Base-by-base conservation (phyloP, 345 rosid genomes). In the Eutrema japonicum region DNA sequence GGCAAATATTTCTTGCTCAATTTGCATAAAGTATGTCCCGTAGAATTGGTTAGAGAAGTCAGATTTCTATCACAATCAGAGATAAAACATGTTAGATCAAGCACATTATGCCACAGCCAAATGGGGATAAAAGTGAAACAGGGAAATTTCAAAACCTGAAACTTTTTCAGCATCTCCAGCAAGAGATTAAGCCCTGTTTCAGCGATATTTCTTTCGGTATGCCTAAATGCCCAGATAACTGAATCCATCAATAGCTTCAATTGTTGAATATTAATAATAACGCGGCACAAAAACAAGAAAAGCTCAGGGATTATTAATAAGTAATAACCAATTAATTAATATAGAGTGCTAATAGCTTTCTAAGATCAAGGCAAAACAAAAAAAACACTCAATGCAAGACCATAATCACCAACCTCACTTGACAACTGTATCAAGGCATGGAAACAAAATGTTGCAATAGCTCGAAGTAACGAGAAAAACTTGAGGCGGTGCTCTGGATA, bases 181-280 rank as follows among this genome's bases (percentile, higher is more conserved):
- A 96, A 77, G 51, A 96, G 89, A 77, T 69, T 90, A 53, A 96
- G 79, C 77, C 98, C 99, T 38, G 99, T 90, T 83, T 96, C 98
- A 22, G 99, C 99, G 54, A 96, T 96, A 60, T 96, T 96, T 79
- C 98, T 82, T 73, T 96, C 99, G 10, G 98, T 96, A 84, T 96
- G 99, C 79, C 99, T 92, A 81, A 96, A 96, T 59, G 99, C 99
- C 99, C 98, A 92, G 70, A 96, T 92, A 47, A 96, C 89, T 40
- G 98, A 90, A 77, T 96, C 96, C 97, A 92, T 92, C 47, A 96
- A 96, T 43, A 96, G 88, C 86, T 90, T 96, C 43, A 96, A 71
- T 86, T 96, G 99, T 97, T 89, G 88, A 64, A 4, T 32, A 32
- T 54, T 38, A 9, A 7, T 3, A 26, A 32, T 2, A 43, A 13